These are phyloP conservation scores for Pichia californica DNA, from an alignment of 805 yeast genomes.

Conservation along the genomic window DNA sequence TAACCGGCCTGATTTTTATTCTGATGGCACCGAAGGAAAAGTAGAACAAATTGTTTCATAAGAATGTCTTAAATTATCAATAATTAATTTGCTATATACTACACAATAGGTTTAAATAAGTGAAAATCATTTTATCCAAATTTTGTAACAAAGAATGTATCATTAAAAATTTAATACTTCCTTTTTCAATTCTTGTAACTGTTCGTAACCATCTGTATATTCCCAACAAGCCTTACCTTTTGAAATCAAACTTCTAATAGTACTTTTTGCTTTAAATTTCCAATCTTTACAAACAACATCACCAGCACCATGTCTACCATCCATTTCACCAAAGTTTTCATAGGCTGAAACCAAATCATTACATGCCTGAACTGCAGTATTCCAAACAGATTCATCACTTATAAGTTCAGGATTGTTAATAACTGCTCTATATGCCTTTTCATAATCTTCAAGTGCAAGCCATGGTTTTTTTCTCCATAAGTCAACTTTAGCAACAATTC, in stretches of 20 bases:
- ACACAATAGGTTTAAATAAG: no score
- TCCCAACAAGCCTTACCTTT: constrained; percentile 80
- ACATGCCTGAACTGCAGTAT: constrained; percentile 73
- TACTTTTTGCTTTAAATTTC: constrained; percentile 74
- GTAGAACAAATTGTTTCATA: neutral
- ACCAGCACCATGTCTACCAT: constrained; percentile 73
- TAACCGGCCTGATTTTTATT: neutral
- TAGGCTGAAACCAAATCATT: constrained; percentile 78
- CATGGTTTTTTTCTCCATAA: constrained; percentile 85
- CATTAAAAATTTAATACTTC: constrained; percentile 26
- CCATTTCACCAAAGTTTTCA: constrained; percentile 77
- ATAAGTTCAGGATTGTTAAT: constrained; percentile 59
- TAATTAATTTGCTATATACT: no score
- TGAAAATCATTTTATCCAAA: no score
- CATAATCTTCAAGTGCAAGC: constrained; percentile 79
- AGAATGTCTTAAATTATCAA: no score
- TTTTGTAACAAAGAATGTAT: no score
- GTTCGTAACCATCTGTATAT: constrained; percentile 70
- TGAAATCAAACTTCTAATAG: constrained; percentile 68
- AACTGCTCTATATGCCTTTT: constrained; percentile 76
- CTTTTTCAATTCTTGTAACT: constrained; percentile 46
- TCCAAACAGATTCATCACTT: constrained; percentile 59
- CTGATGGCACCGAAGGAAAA: neutral
- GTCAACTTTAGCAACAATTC: constrained; percentile 77
- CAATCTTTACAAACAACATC: constrained; percentile 88